Evolutionary conservation across 169 alveolate species (phyloP).

Genomic region (Cryptosporidium parvum): DNA sequence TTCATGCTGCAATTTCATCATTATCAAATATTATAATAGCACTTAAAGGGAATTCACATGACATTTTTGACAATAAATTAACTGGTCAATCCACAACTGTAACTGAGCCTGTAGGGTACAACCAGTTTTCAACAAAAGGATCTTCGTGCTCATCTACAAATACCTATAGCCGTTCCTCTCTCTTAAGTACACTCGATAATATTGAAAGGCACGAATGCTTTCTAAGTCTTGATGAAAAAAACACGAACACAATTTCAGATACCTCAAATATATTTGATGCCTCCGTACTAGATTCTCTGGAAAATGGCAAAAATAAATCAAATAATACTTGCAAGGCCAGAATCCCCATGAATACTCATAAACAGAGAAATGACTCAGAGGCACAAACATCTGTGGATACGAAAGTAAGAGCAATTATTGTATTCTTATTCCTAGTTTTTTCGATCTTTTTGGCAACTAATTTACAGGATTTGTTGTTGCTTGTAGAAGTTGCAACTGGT

Average conservation of each 20-base stretch:
- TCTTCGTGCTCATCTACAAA: conserved; percentile 13
- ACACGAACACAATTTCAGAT: neutral
- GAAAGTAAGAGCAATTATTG: conserved; percentile 30
- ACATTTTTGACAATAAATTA: neutral
- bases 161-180: conserved; percentile 17
- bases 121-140: neutral
- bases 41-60: conserved; percentile 6
- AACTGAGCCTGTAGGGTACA: neutral
- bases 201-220: neutral
- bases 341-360: neutral
- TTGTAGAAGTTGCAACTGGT: conserved; percentile 75
- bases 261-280: neutral
- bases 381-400: conserved; percentile 9
- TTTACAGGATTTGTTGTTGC: conserved; percentile 38
- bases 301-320: neutral
- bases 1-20: conserved; percentile 69
- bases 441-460: conserved; percentile 45
- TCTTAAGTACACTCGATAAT: conserved; percentile 5
- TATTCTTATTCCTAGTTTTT: conserved; percentile 20
- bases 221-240: neutral
- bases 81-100: neutral
- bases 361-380: neutral
- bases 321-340: neutral
- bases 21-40: conserved; percentile 50
- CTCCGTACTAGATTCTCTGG: neutral